Base-by-base conservation (phyloP, 495 filamentous ascomycete genomes). In the Aspergillus diversus region DNA sequence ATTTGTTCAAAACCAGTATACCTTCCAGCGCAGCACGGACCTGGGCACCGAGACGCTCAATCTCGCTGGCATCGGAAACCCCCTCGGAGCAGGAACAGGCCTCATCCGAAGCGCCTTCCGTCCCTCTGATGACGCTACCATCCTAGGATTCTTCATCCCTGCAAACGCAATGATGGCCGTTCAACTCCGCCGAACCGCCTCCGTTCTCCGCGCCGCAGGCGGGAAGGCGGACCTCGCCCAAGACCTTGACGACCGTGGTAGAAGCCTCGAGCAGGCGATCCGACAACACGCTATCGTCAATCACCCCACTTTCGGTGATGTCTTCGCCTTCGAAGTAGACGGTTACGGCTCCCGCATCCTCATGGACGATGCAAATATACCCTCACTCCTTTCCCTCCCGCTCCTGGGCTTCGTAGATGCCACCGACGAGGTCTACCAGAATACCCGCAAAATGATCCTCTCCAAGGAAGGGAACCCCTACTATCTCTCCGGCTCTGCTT, bases 311-410 rank as follows among this genome's bases (percentile, higher is more conserved):
- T 97, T 89, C 65, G 96, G 96, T 33, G 79, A 90, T 21, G 95
- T 99, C 5, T 99, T 97, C 72, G 95, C 95, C 6, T 99, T 90
- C 71, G 95, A 99, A 75, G 92, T 98, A 13, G 95, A 99, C 71
- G 95, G 95, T 1, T 99, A 95, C 67, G 96, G 95, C 51, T 93
- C 90, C 12, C 82, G 86, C 5, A 90, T 97, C 55, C 74, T 99
- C 34, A 98, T 99, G 95, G 95, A 99, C 66, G 95, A 99, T 72
- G 95, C 95, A 12, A 99, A 99, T 66, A 84, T 98, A 42, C 95
- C 95, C 1, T 97, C 92, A 0, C 77, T 99, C 9, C 81, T 99
- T 1, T 87, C 93, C 17, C 81, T 99, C 11, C 95, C 95, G 2
- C 78, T 93, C 27, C 83, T 98, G 67, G 95, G 94, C 16, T 99